These are phyloP conservation scores for Adenanthera pavonina DNA, from an alignment of 306 rosid species.

Conservation along the genomic window DNA sequence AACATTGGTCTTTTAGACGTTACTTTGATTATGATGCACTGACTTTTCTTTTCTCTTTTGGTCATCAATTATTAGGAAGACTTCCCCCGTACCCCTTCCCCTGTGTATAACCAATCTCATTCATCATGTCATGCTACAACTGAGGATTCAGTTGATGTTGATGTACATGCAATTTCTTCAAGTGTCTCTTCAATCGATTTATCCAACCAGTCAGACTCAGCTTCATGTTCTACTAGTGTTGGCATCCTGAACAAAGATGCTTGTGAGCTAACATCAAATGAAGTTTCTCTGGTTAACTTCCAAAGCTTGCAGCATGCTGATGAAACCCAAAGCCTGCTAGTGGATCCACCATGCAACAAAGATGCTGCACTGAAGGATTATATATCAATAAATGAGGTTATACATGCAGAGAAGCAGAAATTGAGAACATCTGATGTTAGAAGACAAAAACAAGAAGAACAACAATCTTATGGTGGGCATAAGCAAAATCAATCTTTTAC, in stretches of 20 bases:
- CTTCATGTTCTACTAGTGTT: constrained; percentile 40
- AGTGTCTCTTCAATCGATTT: constrained; percentile 41
- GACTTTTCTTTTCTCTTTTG: constrained; percentile 6
- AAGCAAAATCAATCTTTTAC: constrained; percentile 40
- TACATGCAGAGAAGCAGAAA: constrained; percentile 40
- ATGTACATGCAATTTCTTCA: constrained; percentile 43
- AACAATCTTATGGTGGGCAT: constrained; percentile 35
- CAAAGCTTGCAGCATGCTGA: constrained; percentile 38
- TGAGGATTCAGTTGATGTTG: constrained; percentile 52
- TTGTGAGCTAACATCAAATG: constrained; percentile 28
- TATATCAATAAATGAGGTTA: constrained; percentile 40
- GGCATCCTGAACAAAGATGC: constrained; percentile 33
- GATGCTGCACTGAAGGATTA: constrained; percentile 34
- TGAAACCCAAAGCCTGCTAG: constrained; percentile 29
- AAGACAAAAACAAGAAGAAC: constrained; percentile 38
- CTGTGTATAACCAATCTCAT: constrained; percentile 60
- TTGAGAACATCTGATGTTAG: constrained; percentile 36
- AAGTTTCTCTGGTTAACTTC: constrained; percentile 35
- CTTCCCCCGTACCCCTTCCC: constrained; percentile 74
- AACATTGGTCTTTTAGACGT: background rate
- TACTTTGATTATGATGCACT: background rate
- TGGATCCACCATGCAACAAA: constrained; percentile 40
- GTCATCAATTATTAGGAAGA: constrained; percentile 56
- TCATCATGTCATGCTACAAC: constrained; percentile 50
- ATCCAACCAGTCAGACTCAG: constrained; percentile 47